Base-by-base conservation (phyloP, 345 rosid genomes). In the Eucalyptus erythrocorys region DNA sequence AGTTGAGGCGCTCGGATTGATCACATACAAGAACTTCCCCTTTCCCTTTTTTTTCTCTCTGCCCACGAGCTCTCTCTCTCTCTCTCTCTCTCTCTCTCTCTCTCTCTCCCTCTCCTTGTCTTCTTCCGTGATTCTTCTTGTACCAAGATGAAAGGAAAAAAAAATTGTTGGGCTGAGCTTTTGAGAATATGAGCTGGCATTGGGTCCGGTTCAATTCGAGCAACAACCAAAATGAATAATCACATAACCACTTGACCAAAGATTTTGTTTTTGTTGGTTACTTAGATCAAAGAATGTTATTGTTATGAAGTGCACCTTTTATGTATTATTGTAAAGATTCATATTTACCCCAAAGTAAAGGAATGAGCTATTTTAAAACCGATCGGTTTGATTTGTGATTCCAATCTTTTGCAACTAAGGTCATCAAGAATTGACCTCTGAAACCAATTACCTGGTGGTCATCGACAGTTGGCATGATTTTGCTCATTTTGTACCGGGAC, bases 231-330 rank as follows among this genome's bases (percentile, higher is more conserved):
- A 61, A 13, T 30, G 57, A 51, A 51, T 51, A 51, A 51, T 51
- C 57, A 51, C 16, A 61, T 14, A 30, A 30, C 9, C 3, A 30
- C 71, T 0, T 13, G 16, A 61, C 5, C 10, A 30, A 51, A 51
- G 57, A 19, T 43, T 1, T 6, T 6, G 16, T 6, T 16, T 16
- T 50, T 16, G 8, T 50, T 7, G 57, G 51, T 24, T 19, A 51
- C 57, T 51, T 51, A 51, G 57, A 21, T 1, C 57, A 0, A n/a
- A 64, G 10, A n/a, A 64, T n/a, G 37, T 64, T 64, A 64, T 0
- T 3, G 1, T n/a, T n/a, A 14, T 1, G 37, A n/a, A 61, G 32
- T 13, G 19, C 19, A 14, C 17, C 0, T 64, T 64, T n/a, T 7
- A 64, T 14, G 21, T n/a, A 2, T n/a, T 7, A 4, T 64, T 1